phyloP scores from a whole-genome alignment of 371 early-diverging fungal genomes.

The Fennellomyces sp. region DNA sequence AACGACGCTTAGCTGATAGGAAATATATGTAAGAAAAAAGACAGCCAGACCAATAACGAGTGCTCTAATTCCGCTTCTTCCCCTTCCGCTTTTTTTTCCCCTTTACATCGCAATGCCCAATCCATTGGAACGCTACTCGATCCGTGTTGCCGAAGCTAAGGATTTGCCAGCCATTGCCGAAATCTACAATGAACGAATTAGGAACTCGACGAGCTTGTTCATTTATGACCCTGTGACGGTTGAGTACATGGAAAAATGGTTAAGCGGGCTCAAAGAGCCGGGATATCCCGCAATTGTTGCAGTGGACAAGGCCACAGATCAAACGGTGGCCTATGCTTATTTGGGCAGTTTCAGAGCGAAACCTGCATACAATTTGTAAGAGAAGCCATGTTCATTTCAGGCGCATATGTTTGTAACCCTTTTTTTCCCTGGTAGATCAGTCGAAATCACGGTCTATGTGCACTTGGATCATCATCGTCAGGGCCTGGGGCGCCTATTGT shows the following conservation, averaged over 20 bases:
- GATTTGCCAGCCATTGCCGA: constrained; percentile 41
- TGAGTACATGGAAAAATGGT: constrained; percentile 42
- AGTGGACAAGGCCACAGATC: constrained; percentile 31
- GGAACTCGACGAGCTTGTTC: constrained; percentile 50
- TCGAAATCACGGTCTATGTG: constrained; percentile 51
- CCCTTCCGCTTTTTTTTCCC: background rate
- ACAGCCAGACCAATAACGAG: background rate
- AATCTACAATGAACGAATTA: constrained; percentile 53
- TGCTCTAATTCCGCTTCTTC: background rate
- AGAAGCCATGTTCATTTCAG: too few species aligned
- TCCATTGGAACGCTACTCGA: constrained; percentile 29
- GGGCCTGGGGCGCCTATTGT: constrained; percentile 38
- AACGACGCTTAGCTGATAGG: background rate
- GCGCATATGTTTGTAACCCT: too few species aligned
- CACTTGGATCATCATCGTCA: constrained; percentile 40
- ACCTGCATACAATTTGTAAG: constrained; percentile 43
- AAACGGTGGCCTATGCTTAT: constrained; percentile 38
- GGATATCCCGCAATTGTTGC: constrained; percentile 53
- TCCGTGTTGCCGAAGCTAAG: constrained; percentile 35
- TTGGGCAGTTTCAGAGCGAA: constrained; percentile 40
- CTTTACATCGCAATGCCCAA: constrained; percentile 10
- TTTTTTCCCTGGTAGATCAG: constrained; percentile 25
- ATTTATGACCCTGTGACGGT: constrained; percentile 44
- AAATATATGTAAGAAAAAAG: background rate
- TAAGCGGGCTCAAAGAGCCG: constrained; percentile 23